A percentile compares a stretch with the other conserved stretches of the same genome.
phyloP scores from a whole-genome alignment of 202 grass and related monocot species.

The Eragrostis tef region DNA sequence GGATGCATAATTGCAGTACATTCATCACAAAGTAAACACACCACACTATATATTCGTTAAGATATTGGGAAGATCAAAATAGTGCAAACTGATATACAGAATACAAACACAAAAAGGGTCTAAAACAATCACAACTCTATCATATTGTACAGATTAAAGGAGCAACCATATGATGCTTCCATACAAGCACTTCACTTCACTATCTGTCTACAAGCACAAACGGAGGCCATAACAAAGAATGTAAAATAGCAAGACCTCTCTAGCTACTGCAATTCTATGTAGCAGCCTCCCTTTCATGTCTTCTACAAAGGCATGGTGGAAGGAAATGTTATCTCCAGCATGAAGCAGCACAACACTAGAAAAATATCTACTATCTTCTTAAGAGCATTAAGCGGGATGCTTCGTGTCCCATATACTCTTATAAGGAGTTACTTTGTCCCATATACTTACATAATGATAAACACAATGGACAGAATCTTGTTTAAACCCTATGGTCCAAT shows the following conservation, averaged over 20 bases:
- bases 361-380: background rate
- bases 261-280: slow-evolving; percentile 19
- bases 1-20: background rate
- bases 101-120: background rate
- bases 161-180: slow-evolving; percentile 7
- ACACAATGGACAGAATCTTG: background rate
- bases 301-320: background rate
- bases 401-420: background rate
- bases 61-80: slow-evolving; percentile 18
- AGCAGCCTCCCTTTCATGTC: background rate
- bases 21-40: slow-evolving; percentile 25
- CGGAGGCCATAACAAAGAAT: background rate
- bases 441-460: background rate
- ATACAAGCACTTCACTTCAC: slow-evolving; percentile 6
- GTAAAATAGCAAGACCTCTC: background rate
- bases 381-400: slow-evolving; percentile 2
- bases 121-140: background rate
- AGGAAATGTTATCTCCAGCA: background rate
- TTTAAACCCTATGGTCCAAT: background rate
- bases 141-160: slow-evolving; percentile 28
- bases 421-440: background rate
- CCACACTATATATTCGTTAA: background rate
- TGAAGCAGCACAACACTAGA: background rate
- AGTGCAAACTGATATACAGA: background rate
- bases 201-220: slow-evolving; percentile 5